phyloP scores from a whole-genome alignment of 2,329 filamentous ascomycete species.

The Trichothecium sympodiale region DNA sequence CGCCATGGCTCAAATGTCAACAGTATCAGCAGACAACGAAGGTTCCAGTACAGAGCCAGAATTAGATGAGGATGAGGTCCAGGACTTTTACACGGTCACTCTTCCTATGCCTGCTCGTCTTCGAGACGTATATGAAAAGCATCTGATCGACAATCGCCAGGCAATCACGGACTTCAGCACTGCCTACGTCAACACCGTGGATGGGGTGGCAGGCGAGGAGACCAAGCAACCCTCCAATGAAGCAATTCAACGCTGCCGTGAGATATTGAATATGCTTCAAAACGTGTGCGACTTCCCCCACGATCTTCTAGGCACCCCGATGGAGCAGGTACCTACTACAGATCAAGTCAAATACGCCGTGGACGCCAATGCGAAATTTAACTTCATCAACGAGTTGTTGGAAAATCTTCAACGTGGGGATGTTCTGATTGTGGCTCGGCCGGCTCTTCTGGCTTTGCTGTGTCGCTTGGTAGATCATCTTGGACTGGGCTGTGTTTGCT shows the following conservation, averaged over 20 bases:
- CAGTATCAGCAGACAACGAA: too few relatives aligned
- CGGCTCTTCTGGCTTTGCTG: constrained; percentile 40
- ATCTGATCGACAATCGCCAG: constrained; percentile 30
- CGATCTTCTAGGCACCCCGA: constrained; percentile 32
- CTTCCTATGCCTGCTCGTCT: constrained; percentile 44
- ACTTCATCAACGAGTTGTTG: constrained; percentile 46
- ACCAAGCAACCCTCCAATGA: constrained; percentile 27
- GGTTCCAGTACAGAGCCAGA: too few relatives aligned
- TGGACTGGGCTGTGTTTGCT: constrained; percentile 21
- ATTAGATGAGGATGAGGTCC: too few relatives aligned
- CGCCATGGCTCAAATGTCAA: too few relatives aligned
- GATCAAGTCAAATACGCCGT: constrained; percentile 41
- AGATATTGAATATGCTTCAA: constrained; percentile 37
- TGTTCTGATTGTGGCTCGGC: constrained; percentile 42
- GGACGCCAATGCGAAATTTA: constrained; percentile 48
- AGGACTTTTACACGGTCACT: constrained; percentile 33
- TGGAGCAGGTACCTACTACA: constrained; percentile 23
- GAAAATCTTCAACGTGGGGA: constrained; percentile 26
- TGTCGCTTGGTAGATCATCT: constrained; percentile 33
- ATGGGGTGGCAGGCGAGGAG: constrained; percentile 27
- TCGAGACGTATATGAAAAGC: constrained; percentile 39
- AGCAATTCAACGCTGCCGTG: constrained; percentile 29
- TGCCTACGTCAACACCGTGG: too few relatives aligned
- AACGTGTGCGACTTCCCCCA: constrained; percentile 48
- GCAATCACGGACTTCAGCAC: constrained; percentile 33